Evolutionary conservation across 2,329 filamentous ascomycete species (phyloP), one percentile per base, ranked within the genome.

Genomic region (Piedraia hortae): DNA sequence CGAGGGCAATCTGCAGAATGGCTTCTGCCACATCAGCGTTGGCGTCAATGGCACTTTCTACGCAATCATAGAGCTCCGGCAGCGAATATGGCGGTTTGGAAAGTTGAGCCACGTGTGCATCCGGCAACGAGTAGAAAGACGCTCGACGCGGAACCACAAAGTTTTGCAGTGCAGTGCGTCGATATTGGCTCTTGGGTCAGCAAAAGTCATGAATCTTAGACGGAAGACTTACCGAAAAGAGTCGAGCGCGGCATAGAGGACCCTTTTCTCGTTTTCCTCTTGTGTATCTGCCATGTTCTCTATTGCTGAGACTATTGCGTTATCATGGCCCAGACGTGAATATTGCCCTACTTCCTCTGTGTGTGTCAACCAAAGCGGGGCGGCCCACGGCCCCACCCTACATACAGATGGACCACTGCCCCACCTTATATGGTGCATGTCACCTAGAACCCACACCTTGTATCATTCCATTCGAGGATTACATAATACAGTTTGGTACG

Each of bases 41-140:
- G 27, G 56, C 50, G 34, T 90, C 80, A 30, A 97, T 90, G 19
- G 82, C 77, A 25, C 71, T 63, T 38, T 97, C 88, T 7, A 88
- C 62, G 21, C 59, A 59, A 32, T 70, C 61, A 16, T 97, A 60
- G 0, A 66, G 75, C 16, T 78, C 63, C 4, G 89, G 58, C 23
- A 85, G 65, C 26, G 65, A 72, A 50, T 93, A 88, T 0, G 80
- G 82, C 0, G 73, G 66, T 4, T 59, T 59, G 0, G 77, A 67
- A 1, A 97, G 60, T 39, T 89, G 58, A 37, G 72, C 61, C 66
- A 77, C 85, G 42, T 97, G 80, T 2, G 59, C 53, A 26, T 69
- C 64, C 1, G 82, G 77, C 4, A 97, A 56, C 5, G 78, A 73
- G 44, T 93, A 97, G 47, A 97, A 91, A 8, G 77, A 71, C 44